Conservation (phyloP, 2,329 filamentous ascomycete genomes). For the Pseudogymnoascus sp. region DNA sequence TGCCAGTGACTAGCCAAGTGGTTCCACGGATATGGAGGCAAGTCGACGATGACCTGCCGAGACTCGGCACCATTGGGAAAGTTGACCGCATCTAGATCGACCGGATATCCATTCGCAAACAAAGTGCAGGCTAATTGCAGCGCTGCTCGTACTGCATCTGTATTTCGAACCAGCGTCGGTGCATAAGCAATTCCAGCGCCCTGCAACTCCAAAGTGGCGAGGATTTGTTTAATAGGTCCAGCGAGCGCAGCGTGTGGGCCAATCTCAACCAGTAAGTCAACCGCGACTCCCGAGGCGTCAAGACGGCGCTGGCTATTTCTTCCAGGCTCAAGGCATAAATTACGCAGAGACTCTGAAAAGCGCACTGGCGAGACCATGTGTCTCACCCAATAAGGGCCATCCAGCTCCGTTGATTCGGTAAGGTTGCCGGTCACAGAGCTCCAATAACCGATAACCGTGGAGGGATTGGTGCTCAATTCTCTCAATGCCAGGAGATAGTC, state of each 20-base stretch:
- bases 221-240: slow-evolving; percentile 26
- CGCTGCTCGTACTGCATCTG: slow-evolving; percentile 13
- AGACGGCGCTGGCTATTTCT: too few relatives aligned
- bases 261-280: neutral
- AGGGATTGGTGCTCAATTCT: too few relatives aligned
- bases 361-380: too few relatives aligned
- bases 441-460: too few relatives aligned
- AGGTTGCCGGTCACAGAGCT: too few relatives aligned
- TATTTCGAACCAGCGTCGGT: slow-evolving; percentile 12
- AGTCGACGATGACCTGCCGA: slow-evolving; percentile 27
- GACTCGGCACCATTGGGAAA: neutral
- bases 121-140: slow-evolving; percentile 14
- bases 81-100: neutral
- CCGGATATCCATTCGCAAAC: slow-evolving; percentile 11
- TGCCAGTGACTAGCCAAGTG: slow-evolving; percentile 44
- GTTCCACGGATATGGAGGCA: slow-evolving; percentile 47
- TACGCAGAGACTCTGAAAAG: too few relatives aligned
- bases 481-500: too few relatives aligned
- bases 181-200: slow-evolving; percentile 3
- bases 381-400: too few relatives aligned
- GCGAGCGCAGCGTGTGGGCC: slow-evolving; percentile 31
- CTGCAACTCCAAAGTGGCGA: slow-evolving; percentile 8
- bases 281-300: neutral
- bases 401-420: too few relatives aligned
- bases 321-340: too few relatives aligned